Conservation (phyloP, 306 rosid species). For the Luffa acutangula region DNA sequence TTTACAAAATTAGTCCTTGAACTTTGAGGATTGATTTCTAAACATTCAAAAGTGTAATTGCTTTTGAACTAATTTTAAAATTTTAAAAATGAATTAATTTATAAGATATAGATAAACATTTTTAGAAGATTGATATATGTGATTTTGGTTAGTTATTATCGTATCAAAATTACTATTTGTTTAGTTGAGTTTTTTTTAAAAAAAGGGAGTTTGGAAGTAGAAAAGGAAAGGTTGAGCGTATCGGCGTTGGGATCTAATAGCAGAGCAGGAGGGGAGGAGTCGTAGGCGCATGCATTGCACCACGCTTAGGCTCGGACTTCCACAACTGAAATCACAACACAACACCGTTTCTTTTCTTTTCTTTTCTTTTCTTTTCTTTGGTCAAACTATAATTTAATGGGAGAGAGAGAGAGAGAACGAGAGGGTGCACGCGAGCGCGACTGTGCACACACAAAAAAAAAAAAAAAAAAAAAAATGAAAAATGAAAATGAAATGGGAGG, state of each 20-base stretch:
- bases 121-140: too few species aligned
- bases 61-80: too few species aligned
- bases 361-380: not conserved
- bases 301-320: slow-evolving; percentile 42
- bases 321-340: not conserved
- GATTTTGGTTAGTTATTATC: too few species aligned
- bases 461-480: not conserved
- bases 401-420: slow-evolving; percentile 1
- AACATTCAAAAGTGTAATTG: too few species aligned
- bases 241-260: slow-evolving; percentile 18
- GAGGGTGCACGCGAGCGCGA: slow-evolving; percentile 23
- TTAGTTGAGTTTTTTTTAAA: too few species aligned
- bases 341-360: not conserved
- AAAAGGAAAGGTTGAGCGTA: slow-evolving; percentile 1
- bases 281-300: slow-evolving; percentile 30
- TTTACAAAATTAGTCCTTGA: too few species aligned
- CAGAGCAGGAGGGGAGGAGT: not conserved
- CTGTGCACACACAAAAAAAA: not conserved
- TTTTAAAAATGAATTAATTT: too few species aligned
- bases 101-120: too few species aligned
- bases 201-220: too few species aligned
- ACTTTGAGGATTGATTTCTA: too few species aligned
- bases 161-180: too few species aligned
- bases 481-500: not conserved
- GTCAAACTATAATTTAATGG: slow-evolving; percentile 38